phyloP scores from a whole-genome alignment of 202 grass and related monocot genomes.

The Musa balbisiana region DNA sequence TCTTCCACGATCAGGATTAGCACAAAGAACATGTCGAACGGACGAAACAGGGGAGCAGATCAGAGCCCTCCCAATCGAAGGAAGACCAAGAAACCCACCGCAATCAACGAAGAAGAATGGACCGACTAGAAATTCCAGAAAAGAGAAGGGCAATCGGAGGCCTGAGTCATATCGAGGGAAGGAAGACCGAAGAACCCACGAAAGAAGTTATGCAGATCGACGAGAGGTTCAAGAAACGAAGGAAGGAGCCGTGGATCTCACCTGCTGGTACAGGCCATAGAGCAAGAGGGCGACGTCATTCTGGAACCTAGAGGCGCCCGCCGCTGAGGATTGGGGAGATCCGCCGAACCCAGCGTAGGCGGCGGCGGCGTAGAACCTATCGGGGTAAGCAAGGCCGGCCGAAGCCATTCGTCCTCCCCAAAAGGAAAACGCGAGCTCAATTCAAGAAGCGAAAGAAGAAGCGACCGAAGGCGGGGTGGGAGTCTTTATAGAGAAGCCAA shows the following conservation, averaged over 20 bases:
- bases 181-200: background rate
- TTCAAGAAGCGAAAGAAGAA: background rate
- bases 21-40: background rate
- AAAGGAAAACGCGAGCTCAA: background rate
- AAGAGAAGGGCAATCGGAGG: background rate
- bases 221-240: background rate
- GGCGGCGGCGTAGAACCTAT: slow-evolving; percentile 91
- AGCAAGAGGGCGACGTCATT: slow-evolving; percentile 89
- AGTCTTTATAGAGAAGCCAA: background rate
- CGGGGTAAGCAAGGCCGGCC: slow-evolving; percentile 76
- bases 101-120: background rate
- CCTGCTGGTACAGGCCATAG: slow-evolving; percentile 91
- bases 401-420: slow-evolving; percentile 4
- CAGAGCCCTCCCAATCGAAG: background rate
- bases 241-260: slow-evolving; percentile 6
- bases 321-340: slow-evolving; percentile 18
- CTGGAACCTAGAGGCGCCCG: slow-evolving; percentile 67
- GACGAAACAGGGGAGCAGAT: background rate
- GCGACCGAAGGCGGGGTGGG: background rate
- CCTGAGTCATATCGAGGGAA: background rate
- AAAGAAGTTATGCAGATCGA: background rate
- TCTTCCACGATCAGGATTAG: background rate
- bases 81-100: background rate
- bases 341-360: slow-evolving; percentile 62
- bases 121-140: background rate